Percentiles rank a stretch among this genome's conserved stretches.
Evolutionary conservation across 768 basidiomycete species (phyloP).

Genomic region (Lactarius akahatsu): DNA sequence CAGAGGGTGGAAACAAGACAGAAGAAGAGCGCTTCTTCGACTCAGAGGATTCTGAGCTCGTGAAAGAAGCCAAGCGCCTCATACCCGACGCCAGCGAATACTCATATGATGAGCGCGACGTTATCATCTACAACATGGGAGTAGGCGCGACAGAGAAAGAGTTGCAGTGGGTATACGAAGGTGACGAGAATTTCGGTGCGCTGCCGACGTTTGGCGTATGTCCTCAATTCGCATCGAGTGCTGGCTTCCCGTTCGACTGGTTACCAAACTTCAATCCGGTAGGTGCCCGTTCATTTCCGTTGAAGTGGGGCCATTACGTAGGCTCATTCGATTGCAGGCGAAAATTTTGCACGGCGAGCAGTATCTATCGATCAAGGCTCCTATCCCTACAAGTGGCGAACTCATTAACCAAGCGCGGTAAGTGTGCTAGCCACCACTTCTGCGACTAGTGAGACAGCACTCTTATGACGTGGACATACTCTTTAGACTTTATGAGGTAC

Average conservation of each 20-base stretch:
- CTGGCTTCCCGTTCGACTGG: constrained; percentile 72
- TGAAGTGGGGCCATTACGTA: constrained; percentile 9
- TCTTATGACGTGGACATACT: constrained; percentile 6
- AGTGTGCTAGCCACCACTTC: constrained; percentile 28
- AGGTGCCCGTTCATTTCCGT: constrained; percentile 33
- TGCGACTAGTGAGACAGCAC: background rate
- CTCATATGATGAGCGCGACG: constrained; percentile 82
- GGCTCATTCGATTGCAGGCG: constrained; percentile 49
- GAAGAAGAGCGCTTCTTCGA: constrained; percentile 56
- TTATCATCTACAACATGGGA: constrained; percentile 94
- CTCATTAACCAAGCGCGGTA: constrained; percentile 74
- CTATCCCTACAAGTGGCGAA: constrained; percentile 82
- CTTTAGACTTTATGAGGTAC: constrained; percentile 67
- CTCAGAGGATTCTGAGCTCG: constrained; percentile 77
- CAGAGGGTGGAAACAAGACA: constrained; percentile 11
- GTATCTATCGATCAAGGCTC: constrained; percentile 81
- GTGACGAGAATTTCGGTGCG: constrained; percentile 78
- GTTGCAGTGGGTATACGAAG: constrained; percentile 89
- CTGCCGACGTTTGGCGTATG: constrained; percentile 95
- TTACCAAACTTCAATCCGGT: constrained; percentile 95
- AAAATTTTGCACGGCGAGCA: constrained; percentile 99
- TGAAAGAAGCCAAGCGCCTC: constrained; percentile 76
- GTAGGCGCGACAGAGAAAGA: constrained; percentile 93
- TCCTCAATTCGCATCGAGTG: constrained; percentile 80
- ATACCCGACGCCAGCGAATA: constrained; percentile 56